Evolutionary conservation across 148 eudicot species (phyloP).

Genomic region (Polygonum aviculare): DNA sequence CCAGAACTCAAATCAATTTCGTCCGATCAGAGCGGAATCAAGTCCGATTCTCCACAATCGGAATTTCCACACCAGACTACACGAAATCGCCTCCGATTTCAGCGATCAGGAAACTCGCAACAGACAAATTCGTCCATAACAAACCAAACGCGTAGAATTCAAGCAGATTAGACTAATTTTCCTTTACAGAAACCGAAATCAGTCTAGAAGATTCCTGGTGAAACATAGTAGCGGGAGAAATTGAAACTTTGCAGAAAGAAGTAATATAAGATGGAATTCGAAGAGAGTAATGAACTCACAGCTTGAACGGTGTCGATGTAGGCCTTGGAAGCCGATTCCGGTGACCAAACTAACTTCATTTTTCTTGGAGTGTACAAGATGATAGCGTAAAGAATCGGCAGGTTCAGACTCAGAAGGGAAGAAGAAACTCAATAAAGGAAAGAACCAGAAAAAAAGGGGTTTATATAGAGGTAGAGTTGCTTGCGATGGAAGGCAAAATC

Average conservation of each 20-base stretch:
- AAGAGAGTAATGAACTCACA: conserved; percentile 45
- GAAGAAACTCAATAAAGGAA: neutral
- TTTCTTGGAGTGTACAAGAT: neutral
- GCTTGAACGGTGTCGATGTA: conserved; percentile 75
- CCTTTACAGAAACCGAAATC: neutral
- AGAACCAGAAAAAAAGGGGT: neutral
- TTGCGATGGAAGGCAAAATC: neutral
- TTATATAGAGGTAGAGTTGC: neutral
- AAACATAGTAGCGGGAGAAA: neutral
- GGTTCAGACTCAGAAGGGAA: neutral
- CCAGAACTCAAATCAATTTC: neutral
- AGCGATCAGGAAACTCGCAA: neutral
- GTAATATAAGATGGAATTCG: neutral
- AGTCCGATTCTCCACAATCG: neutral
- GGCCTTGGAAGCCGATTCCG: conserved; percentile 76
- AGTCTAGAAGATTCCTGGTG: neutral
- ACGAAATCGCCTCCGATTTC: neutral
- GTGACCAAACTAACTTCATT: conserved; percentile 88
- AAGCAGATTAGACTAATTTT: neutral
- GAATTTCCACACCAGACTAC: neutral
- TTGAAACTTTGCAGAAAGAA: neutral
- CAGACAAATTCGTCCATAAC: neutral
- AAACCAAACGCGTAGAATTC: neutral
- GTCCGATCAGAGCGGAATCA: neutral
- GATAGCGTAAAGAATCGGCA: neutral